A percentile compares a stretch with the other conserved stretches of the same genome.
These are phyloP conservation scores for Aaosphaeria arxii DNA, from an alignment of 2,329 filamentous ascomycete genomes.

Conservation along the genomic window DNA sequence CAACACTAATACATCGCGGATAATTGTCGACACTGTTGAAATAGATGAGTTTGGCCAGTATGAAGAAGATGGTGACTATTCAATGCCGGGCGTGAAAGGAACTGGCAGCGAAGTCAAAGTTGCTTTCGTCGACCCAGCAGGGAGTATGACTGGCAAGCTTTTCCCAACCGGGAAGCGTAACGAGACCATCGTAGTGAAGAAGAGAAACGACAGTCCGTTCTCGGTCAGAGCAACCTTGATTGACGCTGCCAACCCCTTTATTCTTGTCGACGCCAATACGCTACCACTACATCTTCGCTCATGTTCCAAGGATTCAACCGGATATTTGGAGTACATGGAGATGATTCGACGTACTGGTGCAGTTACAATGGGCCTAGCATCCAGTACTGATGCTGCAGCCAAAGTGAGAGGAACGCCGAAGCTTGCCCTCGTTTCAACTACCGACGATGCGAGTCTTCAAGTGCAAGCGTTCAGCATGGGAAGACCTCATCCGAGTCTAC, in stretches of 20 bases:
- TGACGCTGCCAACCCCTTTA: conserved; percentile 62
- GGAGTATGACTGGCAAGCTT: conserved; percentile 59
- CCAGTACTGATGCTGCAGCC: conserved; percentile 29
- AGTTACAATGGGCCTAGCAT: conserved; percentile 57
- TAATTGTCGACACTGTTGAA: conserved; percentile 49
- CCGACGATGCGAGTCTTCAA: conserved; percentile 10
- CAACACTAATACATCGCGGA: conserved; percentile 68
- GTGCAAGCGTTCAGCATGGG: conserved; percentile 30
- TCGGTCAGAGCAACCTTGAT: conserved; percentile 53
- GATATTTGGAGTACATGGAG: conserved; percentile 51
- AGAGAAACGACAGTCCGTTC: conserved; percentile 19
- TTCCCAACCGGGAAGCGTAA: conserved; percentile 56
- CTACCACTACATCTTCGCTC: conserved; percentile 51
- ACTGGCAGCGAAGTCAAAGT: conserved; percentile 56
- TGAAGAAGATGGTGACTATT: conserved; percentile 50
- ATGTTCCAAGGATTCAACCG: conserved; percentile 38
- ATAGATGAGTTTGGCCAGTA: conserved; percentile 49
- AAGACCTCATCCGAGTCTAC: conserved; percentile 29
- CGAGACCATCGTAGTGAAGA: conserved; percentile 43
- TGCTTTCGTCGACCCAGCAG: conserved; percentile 60
- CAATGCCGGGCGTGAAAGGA: conserved; percentile 62
- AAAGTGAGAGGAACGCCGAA: conserved; percentile 57
- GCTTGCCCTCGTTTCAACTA: conserved; percentile 51
- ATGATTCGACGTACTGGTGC: conserved; percentile 55
- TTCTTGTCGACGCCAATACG: conserved; percentile 55